Conservation (phyloP, 2,329 filamentous ascomycete species). For the Trichophyton verrucosum region DNA sequence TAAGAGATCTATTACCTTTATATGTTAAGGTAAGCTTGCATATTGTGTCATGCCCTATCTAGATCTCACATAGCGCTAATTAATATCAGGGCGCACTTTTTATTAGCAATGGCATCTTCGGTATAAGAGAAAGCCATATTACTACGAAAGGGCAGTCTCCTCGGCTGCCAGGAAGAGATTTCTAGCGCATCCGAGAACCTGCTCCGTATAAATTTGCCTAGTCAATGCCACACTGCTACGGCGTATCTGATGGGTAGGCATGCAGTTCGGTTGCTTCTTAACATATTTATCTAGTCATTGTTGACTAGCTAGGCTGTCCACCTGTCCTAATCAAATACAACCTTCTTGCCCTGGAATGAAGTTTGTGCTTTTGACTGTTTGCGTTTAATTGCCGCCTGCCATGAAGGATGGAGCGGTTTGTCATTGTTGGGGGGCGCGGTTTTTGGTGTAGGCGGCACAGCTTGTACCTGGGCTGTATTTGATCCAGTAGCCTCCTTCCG, state of each 20-base stretch:
- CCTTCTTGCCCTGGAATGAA: slow-evolving; percentile 49
- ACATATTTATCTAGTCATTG: no score
- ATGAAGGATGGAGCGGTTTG: slow-evolving; percentile 50
- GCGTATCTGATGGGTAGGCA: no score
- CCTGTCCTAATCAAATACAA: slow-evolving; percentile 45
- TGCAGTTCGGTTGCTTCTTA: no score
- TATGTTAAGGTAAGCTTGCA: not conserved
- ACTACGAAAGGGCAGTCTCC: not conserved
- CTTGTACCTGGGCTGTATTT: not conserved
- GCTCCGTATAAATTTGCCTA: no score
- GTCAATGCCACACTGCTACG: no score
- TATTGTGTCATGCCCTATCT: not conserved
- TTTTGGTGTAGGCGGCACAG: not conserved
- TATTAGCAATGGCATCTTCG: not conserved
- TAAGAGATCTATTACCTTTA: not conserved
- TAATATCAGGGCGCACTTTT: not conserved
- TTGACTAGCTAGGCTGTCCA: not conserved
- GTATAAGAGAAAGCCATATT: not conserved
- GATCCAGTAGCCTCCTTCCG: not conserved
- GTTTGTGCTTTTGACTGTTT: slow-evolving; percentile 40
- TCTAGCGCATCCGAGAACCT: not conserved
- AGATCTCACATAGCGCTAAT: not conserved
- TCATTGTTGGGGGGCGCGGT: slow-evolving; percentile 10
- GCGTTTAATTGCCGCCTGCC: slow-evolving; percentile 49
- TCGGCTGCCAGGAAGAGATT: not conserved